These are phyloP conservation scores for Blastobotrys capitulatus DNA, from an alignment of 1,139 yeast species.

Conservation along the genomic window DNA sequence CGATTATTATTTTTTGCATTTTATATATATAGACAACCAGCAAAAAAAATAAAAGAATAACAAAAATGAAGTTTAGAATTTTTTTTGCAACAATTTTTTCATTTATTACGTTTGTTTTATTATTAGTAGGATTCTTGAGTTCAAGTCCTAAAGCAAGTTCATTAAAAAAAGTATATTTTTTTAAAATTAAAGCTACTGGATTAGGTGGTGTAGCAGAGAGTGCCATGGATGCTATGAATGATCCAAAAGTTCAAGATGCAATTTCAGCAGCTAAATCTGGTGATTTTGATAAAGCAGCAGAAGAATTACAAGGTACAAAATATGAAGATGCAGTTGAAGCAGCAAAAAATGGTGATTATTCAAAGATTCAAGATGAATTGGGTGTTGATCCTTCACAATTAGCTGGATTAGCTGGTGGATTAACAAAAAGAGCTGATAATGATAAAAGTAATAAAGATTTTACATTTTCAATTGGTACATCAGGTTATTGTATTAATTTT, in stretches of 20 bases:
- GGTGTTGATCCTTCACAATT: background rate
- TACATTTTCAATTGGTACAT: slow-evolving; percentile 8
- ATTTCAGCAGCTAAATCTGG: background rate
- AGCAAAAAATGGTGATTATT: slow-evolving; percentile 3
- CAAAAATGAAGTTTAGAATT: slow-evolving; percentile 2
- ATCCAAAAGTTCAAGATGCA: background rate
- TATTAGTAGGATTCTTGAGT: slow-evolving; percentile 6
- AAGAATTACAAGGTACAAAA: background rate
- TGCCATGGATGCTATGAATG: background rate
- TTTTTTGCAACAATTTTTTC: slow-evolving; percentile 2
- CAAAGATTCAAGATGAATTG: background rate
- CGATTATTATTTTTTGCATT: background rate
- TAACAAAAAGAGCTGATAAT: background rate
- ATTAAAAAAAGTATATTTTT: slow-evolving; percentile 3
- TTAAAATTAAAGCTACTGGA: slow-evolving; percentile 5
- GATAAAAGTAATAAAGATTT: background rate
- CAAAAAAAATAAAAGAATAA: background rate
- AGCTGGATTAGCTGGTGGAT: background rate
- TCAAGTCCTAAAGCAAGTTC: slow-evolving; percentile 5
- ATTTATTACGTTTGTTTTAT: background rate
- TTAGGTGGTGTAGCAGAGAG: background rate
- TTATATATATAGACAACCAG: background rate
- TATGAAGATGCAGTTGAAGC: background rate
- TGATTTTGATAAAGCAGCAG: background rate
- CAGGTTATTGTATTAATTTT: slow-evolving; percentile 9